Evolutionary conservation across 192 early-diverging fungal species (phyloP), one percentile per base, ranked within the genome.

Genomic region (Rhizoclosmatium sp.): DNA sequence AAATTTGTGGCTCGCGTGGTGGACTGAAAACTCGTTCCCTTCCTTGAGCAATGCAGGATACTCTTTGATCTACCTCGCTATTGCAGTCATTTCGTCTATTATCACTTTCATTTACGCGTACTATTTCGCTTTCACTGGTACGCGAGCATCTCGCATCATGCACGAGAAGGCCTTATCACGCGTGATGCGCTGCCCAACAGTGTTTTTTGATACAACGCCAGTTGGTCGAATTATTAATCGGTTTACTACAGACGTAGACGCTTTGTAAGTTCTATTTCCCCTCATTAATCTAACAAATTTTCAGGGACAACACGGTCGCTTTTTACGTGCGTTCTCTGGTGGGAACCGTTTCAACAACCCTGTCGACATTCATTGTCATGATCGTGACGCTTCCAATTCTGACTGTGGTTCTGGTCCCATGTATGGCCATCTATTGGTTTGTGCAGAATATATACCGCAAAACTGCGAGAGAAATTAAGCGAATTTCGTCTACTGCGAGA

Each of bases 391-490:
- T 88, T 56, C 89, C 91, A 41, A 79, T 87, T 58, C 81, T 84
- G 49, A 21, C 44, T 10, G 94, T 93, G 71, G 78, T 86, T 0
- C 80, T 96, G 19, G 82, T 91, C 3, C 94, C 94, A 0, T 85
- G 96, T 31, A 69, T 95, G n/a, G 72, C 88, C 10, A 59, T 92
- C 14, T 96, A 96, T 83, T 93, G 90, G 78, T 81, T 86, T 45
- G 82, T 93, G 3, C 92, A 94, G 19, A 76, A 85, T 4, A 85
- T 94, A 56, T 98, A 96, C 82, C 83, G 94, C 47, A 76, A 89
- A 2, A 91, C 93, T 2, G 92, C 92, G 19, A 73, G 82, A 23
- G 85, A 86, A 56, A 41, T 86, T 48, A 81, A 76, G 60, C 47
- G 85, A 40, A 47, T 85, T 19, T 47, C 59, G 42, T 70, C 83